phyloP scores from a whole-genome alignment of 139 green algal species.

The Chlorella vulgaris region DNA sequence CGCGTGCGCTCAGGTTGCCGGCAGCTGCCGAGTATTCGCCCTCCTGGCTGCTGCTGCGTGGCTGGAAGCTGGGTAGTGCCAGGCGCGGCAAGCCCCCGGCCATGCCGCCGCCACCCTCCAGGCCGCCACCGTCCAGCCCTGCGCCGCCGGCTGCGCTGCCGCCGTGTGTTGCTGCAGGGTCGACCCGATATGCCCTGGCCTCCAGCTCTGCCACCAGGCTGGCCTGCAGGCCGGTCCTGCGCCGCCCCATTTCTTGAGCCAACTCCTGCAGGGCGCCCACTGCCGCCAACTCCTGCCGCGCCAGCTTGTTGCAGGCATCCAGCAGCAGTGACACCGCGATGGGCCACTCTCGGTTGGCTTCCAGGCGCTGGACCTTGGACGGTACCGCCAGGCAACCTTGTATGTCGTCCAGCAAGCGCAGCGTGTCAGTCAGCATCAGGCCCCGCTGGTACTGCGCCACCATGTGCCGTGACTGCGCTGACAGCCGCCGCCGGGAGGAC shows the following conservation, averaged over 20 bases:
- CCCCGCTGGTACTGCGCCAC: conserved; percentile 72
- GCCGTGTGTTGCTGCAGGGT: conserved; percentile 18
- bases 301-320: conserved; percentile 68
- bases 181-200: conserved; percentile 37
- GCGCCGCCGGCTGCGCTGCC: neutral
- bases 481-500: conserved; percentile 63
- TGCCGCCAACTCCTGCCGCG: conserved; percentile 48
- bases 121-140: neutral
- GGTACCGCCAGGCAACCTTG: conserved; percentile 62
- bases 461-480: conserved; percentile 60
- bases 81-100: conserved; percentile 15
- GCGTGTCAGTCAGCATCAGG: conserved; percentile 57
- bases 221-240: conserved; percentile 47
- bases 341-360: conserved; percentile 64
- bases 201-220: conserved; percentile 63
- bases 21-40: neutral
- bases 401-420: conserved; percentile 74
- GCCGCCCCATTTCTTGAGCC: conserved; percentile 52
- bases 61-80: neutral
- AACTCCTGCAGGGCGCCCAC: conserved; percentile 64
- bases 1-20: conserved; percentile 17
- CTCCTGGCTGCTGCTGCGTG: conserved; percentile 14
- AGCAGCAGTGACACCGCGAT: conserved; percentile 64
- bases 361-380: conserved; percentile 42
- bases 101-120: neutral